Evolutionary conservation across 2,329 filamentous ascomycete species (phyloP).

Genomic region (Penicillium capsulatum): DNA sequence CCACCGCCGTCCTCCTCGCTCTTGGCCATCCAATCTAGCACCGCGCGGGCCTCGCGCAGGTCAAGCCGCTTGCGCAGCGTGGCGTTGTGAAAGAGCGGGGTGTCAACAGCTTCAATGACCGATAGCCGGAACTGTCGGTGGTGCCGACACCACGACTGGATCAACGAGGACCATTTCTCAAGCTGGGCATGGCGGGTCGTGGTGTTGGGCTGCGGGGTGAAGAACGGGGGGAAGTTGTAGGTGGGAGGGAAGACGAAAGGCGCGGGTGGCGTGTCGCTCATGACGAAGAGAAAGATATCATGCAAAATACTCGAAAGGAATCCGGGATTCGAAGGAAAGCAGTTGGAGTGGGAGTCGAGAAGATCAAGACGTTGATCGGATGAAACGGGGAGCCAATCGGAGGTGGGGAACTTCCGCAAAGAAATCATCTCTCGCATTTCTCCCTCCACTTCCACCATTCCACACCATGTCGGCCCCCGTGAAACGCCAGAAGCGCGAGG

Average conservation of each 20-base stretch:
- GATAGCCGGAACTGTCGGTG: conserved; percentile 72
- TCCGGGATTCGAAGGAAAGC: conserved; percentile 2
- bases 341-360: not conserved
- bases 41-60: conserved; percentile 49
- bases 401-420: conserved; percentile 2
- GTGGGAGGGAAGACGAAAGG: conserved; percentile 41
- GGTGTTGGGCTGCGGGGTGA: conserved; percentile 46
- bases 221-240: conserved; percentile 53
- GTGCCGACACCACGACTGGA: conserved; percentile 78
- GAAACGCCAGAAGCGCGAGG: conserved; percentile 63
- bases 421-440: not conserved
- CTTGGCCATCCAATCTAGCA: conserved; percentile 55
- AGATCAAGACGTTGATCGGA: not conserved
- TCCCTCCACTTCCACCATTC: not conserved
- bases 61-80: conserved; percentile 44
- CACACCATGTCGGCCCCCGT: conserved; percentile 34
- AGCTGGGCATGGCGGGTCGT: conserved; percentile 52
- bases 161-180: conserved; percentile 77
- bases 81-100: conserved; percentile 55
- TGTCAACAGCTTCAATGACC: conserved; percentile 57
- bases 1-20: conserved; percentile 44
- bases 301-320: not conserved
- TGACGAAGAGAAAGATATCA: not conserved
- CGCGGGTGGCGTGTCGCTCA: conserved; percentile 12
- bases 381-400: conserved; percentile 3